Evolutionary conservation across 2,329 filamentous ascomycete species (phyloP).

Genomic region (Ceratocystis ficicola): DNA sequence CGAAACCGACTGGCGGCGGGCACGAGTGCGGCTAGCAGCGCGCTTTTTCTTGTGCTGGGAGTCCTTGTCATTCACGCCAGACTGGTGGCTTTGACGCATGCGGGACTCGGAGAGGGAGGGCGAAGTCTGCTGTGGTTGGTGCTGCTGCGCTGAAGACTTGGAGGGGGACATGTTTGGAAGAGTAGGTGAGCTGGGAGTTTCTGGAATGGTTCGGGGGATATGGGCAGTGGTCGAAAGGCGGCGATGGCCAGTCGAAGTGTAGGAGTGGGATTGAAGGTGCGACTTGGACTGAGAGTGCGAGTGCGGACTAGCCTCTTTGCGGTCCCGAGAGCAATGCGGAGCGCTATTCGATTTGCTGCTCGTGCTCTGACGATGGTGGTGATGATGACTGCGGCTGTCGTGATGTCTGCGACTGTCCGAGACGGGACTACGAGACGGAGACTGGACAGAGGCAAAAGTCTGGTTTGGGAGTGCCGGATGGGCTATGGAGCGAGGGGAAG

Average conservation of each 20-base stretch:
- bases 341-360: not conserved
- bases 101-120: not conserved
- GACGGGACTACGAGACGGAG: not conserved
- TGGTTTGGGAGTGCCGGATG: not conserved
- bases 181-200: not conserved
- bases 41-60: not conserved
- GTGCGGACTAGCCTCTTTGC: not conserved
- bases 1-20: not conserved
- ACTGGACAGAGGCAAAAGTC: not conserved
- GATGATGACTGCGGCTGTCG: not conserved
- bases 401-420: not conserved
- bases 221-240: not conserved
- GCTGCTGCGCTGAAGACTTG: not conserved
- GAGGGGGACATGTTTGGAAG: not conserved
- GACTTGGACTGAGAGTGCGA: not conserved
- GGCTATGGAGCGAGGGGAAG: not conserved
- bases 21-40: not conserved
- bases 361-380: not conserved
- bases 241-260: not conserved
- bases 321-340: not conserved
- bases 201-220: not conserved
- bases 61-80: not conserved
- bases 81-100: not conserved
- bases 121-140: slow-evolving; percentile 3
- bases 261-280: no score